phyloP scores from a whole-genome alignment of 1,139 yeast species.

The Taphrina communis region DNA sequence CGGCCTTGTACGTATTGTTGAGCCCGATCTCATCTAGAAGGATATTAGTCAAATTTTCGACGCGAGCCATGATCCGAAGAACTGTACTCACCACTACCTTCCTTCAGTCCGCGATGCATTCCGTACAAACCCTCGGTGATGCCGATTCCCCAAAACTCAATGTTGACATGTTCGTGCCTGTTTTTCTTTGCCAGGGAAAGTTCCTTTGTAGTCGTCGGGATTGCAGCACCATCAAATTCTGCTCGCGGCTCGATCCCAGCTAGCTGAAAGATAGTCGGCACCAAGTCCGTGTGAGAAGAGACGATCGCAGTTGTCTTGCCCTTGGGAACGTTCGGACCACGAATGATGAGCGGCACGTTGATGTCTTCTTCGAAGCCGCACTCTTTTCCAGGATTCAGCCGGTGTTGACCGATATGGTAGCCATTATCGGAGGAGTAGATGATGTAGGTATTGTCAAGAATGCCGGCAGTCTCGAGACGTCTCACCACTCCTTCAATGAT shows the following conservation, averaged over 20 bases:
- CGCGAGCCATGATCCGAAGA: too few species aligned
- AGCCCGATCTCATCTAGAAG: neutral
- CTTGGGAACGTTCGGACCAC: conserved; percentile 40
- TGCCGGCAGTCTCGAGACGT: conserved; percentile 29
- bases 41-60: too few species aligned
- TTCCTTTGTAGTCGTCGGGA: conserved; percentile 13
- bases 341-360: conserved; percentile 35
- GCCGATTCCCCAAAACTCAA: conserved; percentile 40
- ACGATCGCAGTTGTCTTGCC: conserved; percentile 21
- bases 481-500: conserved; percentile 30
- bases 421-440: conserved; percentile 42
- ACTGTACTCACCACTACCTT: neutral
- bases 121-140: conserved; percentile 20
- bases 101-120: neutral
- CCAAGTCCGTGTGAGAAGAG: conserved; percentile 34
- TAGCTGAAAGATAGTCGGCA: conserved; percentile 33
- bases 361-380: conserved; percentile 41
- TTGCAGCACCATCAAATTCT: conserved; percentile 35
- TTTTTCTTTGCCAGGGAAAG: neutral
- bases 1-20: conserved; percentile 40
- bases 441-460: conserved; percentile 40
- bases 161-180: conserved; percentile 34
- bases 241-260: conserved; percentile 21
- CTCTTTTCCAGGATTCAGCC: conserved; percentile 39
- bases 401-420: conserved; percentile 40